Evolutionary conservation across 805 yeast genomes (phyloP).

Genomic region (Dipodascopsis uninucleata): DNA sequence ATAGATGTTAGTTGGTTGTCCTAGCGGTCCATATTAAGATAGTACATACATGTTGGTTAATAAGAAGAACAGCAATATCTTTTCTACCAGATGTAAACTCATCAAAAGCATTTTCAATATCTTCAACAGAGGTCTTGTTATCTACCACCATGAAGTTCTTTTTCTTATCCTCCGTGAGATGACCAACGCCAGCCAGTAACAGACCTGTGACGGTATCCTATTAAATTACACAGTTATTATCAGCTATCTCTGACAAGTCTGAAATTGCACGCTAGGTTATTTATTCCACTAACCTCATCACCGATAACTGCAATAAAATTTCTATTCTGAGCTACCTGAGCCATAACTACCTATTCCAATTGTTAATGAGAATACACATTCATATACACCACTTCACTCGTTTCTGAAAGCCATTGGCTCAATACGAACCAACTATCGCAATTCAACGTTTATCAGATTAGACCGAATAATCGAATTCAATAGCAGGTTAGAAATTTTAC

Average conservation of each 20-base stretch:
- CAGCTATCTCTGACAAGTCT: not conserved
- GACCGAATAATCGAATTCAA: no score
- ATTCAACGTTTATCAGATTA: no score
- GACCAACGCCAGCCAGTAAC: constrained; percentile 92
- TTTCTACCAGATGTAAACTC: constrained; percentile 69
- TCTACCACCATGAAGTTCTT: constrained; percentile 85
- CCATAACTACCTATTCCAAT: no score
- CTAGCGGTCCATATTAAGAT: not conserved
- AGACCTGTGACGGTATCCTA: constrained; percentile 90
- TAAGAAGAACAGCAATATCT: constrained; percentile 87
- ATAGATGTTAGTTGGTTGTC: not conserved
- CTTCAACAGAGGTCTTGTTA: constrained; percentile 71
- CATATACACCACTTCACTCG: no score
- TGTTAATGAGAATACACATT: no score
- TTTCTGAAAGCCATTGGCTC: no score
- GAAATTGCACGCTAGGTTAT: not conserved
- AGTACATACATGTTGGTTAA: constrained; percentile 68
- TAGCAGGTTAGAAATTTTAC: no score
- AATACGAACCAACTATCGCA: no score
- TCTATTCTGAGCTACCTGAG: constrained; percentile 50
- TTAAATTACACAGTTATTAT: no score
- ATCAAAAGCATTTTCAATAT: constrained; percentile 69
- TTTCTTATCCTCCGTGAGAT: constrained; percentile 53
- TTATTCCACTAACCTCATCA: constrained; percentile 68
- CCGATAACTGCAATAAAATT: constrained; percentile 89